These are phyloP conservation scores for Pseudogymnoascus sp. DNA, from an alignment of 2,329 filamentous ascomycete genomes.

Conservation along the genomic window DNA sequence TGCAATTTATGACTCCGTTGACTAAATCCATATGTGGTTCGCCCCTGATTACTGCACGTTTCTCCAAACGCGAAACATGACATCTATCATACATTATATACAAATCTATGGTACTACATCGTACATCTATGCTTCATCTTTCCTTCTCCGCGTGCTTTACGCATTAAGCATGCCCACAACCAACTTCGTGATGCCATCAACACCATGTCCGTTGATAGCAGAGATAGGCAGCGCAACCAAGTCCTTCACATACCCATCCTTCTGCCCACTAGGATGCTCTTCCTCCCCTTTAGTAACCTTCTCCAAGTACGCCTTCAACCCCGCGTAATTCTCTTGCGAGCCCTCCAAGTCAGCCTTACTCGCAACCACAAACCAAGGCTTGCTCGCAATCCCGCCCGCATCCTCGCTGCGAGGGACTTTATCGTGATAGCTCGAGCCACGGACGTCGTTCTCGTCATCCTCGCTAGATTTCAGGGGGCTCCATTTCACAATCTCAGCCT, in stretches of 20 bases:
- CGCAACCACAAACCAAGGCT: slow-evolving; percentile 94
- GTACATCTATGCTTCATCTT: neutral
- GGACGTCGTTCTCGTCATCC: slow-evolving; percentile 22
- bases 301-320: slow-evolving; percentile 62
- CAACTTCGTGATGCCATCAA: slow-evolving; percentile 65
- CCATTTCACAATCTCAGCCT: slow-evolving; percentile 46
- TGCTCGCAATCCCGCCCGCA: slow-evolving; percentile 57
- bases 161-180: slow-evolving; percentile 59
- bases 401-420: slow-evolving; percentile 18
- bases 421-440: slow-evolving; percentile 13
- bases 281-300: slow-evolving; percentile 52
- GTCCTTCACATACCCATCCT: slow-evolving; percentile 49
- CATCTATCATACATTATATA: slow-evolving; percentile 7
- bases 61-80: neutral
- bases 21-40: neutral
- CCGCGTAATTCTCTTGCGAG: slow-evolving; percentile 68
- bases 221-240: slow-evolving; percentile 75
- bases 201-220: slow-evolving; percentile 78
- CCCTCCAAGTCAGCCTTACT: slow-evolving; percentile 81
- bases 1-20: neutral
- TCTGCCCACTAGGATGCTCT: slow-evolving; percentile 64
- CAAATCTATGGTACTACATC: neutral
- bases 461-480: slow-evolving; percentile 40
- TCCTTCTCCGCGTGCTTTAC: neutral
- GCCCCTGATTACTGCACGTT: neutral